Base-by-base conservation (phyloP, 106 monocot species). In the Acanthochlamys bracteata region DNA sequence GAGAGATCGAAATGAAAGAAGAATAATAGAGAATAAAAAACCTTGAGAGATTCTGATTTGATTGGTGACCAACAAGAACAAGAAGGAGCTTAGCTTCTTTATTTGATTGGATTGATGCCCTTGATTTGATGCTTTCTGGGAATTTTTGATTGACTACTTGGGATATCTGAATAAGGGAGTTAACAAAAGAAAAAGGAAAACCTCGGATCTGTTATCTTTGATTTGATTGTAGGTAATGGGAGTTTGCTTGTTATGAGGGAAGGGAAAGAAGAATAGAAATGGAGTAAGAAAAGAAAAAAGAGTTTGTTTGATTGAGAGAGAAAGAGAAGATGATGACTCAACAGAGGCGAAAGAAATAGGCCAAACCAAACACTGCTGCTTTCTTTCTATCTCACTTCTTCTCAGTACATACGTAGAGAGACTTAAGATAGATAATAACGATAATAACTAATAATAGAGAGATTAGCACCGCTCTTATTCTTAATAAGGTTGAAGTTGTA, bases 201-300 rank as follows among this genome's bases (percentile, higher is more conserved):
- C 87, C 92, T 84, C 82, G 87, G 84, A 87, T 87, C 84, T 85
- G 80, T 81, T 65, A 63, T 75, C n/a, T 72, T 25, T 47, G 67
- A 73, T 79, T 74, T 65, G 67, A 65, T 66, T 46, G 57, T 56
- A 69, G 57, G 67, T 49, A 17, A 17, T 40, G 54, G 54, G 17
- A 65, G 51, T 15, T 2, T 15, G 51, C 20, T 33, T 33, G 33
- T 33, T 49, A 9, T 17, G 25, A 41, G 9, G 57, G 19, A 24
- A 68, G 39, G 69, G 41, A 66, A 49, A 65, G 46, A 41, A 39
- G 46, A 42, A 39, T 16, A 63, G 69, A 62, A 41, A 55, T 56
- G 61, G 40, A 68, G 9, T 7, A 22, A 20, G 21, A 51, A 8
- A 51, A 51, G 10, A 51, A 4, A 51, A 19, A 51, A 15, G 51